A percentile compares a stretch with the other conserved stretches of the same genome.
Evolutionary conservation across 139 green algal species (phyloP).

Genomic region (Coccomyxa sp.): DNA sequence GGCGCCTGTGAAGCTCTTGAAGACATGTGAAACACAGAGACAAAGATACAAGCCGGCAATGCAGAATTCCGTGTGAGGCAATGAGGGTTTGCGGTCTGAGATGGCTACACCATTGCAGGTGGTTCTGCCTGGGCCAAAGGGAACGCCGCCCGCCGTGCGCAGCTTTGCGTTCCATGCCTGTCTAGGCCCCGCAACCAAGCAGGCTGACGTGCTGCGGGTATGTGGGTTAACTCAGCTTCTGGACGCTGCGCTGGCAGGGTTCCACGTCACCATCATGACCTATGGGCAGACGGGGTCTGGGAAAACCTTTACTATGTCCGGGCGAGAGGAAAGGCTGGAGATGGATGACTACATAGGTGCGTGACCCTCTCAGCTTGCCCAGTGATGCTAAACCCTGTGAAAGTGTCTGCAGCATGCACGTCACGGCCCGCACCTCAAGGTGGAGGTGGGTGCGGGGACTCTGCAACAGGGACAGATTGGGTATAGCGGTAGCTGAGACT

Average conservation of each 20-base stretch:
- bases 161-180: constrained; percentile 45
- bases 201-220: constrained; percentile 42
- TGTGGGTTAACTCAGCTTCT: constrained; percentile 70
- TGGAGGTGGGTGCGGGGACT: too few relatives aligned
- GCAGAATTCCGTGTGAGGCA: not conserved
- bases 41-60: too few relatives aligned
- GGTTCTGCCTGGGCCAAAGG: constrained; percentile 1
- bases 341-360: constrained; percentile 48
- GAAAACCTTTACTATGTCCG: constrained; percentile 59
- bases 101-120: too few relatives aligned
- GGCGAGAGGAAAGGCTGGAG: constrained; percentile 41
- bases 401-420: too few relatives aligned
- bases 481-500: too few relatives aligned
- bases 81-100: too few relatives aligned
- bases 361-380: too few relatives aligned
- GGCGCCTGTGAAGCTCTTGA: too few relatives aligned
- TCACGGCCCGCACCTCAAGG: too few relatives aligned
- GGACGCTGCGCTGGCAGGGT: constrained; percentile 76
- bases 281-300: constrained; percentile 65
- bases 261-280: constrained; percentile 72
- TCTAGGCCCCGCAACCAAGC: constrained; percentile 23
- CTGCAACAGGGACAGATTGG: too few relatives aligned
- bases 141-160: not conserved
- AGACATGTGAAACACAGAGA: too few relatives aligned
- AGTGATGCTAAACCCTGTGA: too few relatives aligned